Evolutionary conservation across 2,329 filamentous ascomycete genomes (phyloP).

Genomic region (Epichloe coenophiala): DNA sequence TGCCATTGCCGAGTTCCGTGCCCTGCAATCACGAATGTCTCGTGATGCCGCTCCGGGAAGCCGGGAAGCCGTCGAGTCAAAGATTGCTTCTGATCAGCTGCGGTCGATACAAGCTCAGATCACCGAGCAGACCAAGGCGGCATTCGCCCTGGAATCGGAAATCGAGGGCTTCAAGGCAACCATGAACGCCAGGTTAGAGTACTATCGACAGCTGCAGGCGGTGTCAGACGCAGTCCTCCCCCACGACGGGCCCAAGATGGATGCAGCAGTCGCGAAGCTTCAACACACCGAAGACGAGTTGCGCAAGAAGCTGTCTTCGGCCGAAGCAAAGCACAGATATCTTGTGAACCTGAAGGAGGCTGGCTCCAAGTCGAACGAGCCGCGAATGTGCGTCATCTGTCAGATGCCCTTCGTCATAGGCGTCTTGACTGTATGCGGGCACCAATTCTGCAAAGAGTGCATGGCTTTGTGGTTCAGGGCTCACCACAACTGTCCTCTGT

Average conservation of each 20-base stretch:
- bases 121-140: constrained; percentile 36
- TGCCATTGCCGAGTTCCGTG: constrained; percentile 55
- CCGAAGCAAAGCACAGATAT: constrained; percentile 66
- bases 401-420: constrained; percentile 64
- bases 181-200: constrained; percentile 79
- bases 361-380: constrained; percentile 49
- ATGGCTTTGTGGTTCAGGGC: constrained; percentile 64
- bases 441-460: constrained; percentile 85
- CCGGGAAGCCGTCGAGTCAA: constrained; percentile 53
- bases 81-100: constrained; percentile 51
- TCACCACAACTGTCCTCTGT: constrained; percentile 69
- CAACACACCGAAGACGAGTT: constrained; percentile 25
- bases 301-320: constrained; percentile 43
- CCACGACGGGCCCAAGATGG: constrained; percentile 50
- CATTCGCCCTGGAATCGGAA: constrained; percentile 47
- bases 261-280: constrained; percentile 27
- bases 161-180: constrained; percentile 60
- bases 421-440: constrained; percentile 74
- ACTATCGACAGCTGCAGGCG: constrained; percentile 77
- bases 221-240: constrained; percentile 80
- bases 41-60: constrained; percentile 12
- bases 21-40: constrained; percentile 36
- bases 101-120: constrained; percentile 42
- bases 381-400: constrained; percentile 76
- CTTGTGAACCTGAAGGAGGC: constrained; percentile 39